A percentile compares a stretch with the other conserved stretches of the same genome.
Conservation (phyloP, 768 basidiomycete genomes). For the Boletus rex-veris region DNA sequence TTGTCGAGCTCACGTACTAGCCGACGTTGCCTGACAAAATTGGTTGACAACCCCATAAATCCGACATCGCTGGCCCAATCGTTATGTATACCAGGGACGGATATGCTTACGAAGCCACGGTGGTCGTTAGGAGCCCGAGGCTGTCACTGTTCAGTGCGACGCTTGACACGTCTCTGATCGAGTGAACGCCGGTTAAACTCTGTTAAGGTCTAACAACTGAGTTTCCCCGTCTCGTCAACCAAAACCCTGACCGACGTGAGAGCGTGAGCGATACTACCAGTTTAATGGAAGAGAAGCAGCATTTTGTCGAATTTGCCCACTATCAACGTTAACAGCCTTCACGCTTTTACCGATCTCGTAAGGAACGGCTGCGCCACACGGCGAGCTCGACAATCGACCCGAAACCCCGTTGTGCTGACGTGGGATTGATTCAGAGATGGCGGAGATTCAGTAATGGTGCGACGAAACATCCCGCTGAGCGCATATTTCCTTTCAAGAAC, state of each 20-base stretch:
- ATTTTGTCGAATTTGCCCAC: slow-evolving; percentile 3
- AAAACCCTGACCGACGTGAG: slow-evolving; percentile 11
- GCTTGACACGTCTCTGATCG: background rate
- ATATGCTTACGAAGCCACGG: background rate
- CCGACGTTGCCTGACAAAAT: slow-evolving; percentile 24
- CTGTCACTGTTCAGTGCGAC: background rate
- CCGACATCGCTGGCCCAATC: background rate
- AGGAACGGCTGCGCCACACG: slow-evolving; percentile 16
- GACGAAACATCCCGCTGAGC: no score
- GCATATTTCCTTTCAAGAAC: no score
- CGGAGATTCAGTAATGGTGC: no score
- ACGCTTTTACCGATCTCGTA: slow-evolving; percentile 8
- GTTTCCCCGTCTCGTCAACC: background rate
- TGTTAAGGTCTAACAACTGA: background rate
- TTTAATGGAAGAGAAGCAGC: slow-evolving; percentile 16
- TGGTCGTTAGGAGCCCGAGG: no score
- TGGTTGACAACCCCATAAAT: slow-evolving; percentile 7
- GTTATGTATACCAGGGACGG: background rate
- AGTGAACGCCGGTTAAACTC: no score
- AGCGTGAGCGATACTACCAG: slow-evolving; percentile 7
- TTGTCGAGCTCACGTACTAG: slow-evolving; percentile 13
- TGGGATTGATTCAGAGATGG: no score
- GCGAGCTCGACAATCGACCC: slow-evolving; percentile 7
- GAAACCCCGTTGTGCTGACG: no score
- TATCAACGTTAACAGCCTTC: background rate